A percentile compares a stretch with the other conserved stretches of the same genome.
These are phyloP conservation scores for Aspergillus sp. DNA, from an alignment of 2,329 filamentous ascomycete genomes.

Conservation along the genomic window DNA sequence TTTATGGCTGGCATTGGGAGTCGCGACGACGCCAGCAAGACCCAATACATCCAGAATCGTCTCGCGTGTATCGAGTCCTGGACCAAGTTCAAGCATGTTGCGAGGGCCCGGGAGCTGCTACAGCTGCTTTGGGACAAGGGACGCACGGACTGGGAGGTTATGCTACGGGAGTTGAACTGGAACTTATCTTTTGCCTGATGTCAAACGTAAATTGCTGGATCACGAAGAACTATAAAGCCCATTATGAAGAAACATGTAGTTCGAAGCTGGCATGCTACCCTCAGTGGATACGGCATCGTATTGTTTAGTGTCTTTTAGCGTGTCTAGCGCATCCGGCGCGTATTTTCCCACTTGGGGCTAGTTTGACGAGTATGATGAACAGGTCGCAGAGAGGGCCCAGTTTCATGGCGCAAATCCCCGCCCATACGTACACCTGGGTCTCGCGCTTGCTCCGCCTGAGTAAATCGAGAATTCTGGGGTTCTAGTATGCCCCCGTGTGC, in stretches of 20 bases:
- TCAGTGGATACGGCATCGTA: not conserved
- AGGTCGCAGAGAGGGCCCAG: too few relatives aligned
- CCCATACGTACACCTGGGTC: too few relatives aligned
- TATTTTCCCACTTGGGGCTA: not conserved
- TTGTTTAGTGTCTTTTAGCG: not conserved
- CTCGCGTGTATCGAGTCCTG: not conserved
- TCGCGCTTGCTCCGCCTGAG: too few relatives aligned
- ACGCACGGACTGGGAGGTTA: constrained; percentile 7
- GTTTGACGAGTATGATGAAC: too few relatives aligned
- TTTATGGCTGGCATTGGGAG: not conserved
- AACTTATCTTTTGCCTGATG: constrained; percentile 7
- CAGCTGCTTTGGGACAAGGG: constrained; percentile 5
- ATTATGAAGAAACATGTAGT: not conserved
- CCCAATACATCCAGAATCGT: not conserved
- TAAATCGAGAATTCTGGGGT: too few relatives aligned
- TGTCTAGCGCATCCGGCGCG: not conserved
- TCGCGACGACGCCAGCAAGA: not conserved
- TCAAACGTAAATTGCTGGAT: not conserved
- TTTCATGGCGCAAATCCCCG: too few relatives aligned
- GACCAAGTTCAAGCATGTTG: not conserved
- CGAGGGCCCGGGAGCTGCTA: constrained; percentile 3
- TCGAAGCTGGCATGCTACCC: not conserved
- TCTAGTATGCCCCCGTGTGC: too few relatives aligned
- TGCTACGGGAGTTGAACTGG: constrained; percentile 5
- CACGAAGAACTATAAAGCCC: not conserved